Percentiles rank a stretch among this genome's conserved stretches.
These are phyloP conservation scores for Rhizomucor miehei DNA, from an alignment of 371 early-diverging fungal genomes.

Conservation along the genomic window DNA sequence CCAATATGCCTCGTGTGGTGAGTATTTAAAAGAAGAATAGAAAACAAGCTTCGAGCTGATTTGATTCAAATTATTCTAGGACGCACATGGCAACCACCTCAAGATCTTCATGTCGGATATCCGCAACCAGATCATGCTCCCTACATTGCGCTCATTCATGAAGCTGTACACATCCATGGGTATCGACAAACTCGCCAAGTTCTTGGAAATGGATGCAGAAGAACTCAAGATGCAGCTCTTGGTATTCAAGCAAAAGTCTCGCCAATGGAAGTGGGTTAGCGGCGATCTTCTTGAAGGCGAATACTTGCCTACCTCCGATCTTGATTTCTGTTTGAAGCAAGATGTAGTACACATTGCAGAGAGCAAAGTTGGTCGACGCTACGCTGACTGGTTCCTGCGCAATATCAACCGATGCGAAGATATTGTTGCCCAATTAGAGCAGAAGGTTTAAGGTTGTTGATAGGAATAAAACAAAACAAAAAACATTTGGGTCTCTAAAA, in stretches of 20 bases:
- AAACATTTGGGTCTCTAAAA: no score
- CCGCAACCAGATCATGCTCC: slow-evolving; percentile 78
- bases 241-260: slow-evolving; percentile 90
- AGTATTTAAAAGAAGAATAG: slow-evolving; percentile 8
- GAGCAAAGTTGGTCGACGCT: slow-evolving; percentile 88
- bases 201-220: slow-evolving; percentile 80
- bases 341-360: slow-evolving; percentile 94
- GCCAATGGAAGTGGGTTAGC: slow-evolving; percentile 80
- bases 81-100: slow-evolving; percentile 76
- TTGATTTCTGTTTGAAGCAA: slow-evolving; percentile 90
- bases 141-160: slow-evolving; percentile 89
- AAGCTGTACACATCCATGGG: slow-evolving; percentile 92
- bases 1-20: slow-evolving; percentile 18
- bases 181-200: slow-evolving; percentile 84
- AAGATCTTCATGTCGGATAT: slow-evolving; percentile 86
- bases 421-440: slow-evolving; percentile 51
- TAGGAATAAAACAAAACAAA: slow-evolving; percentile 6
- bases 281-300: slow-evolving; percentile 81
- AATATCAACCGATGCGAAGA: slow-evolving; percentile 86
- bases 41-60: neutral
- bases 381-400: slow-evolving; percentile 95
- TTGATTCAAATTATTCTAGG: slow-evolving; percentile 32
- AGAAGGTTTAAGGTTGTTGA: slow-evolving; percentile 14
- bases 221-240: slow-evolving; percentile 82
- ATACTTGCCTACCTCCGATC: slow-evolving; percentile 74